Percentiles rank a stretch among this genome's conserved stretches.
Evolutionary conservation across 2,329 filamentous ascomycete species (phyloP).

Genomic region (Ceratocystis smalleyi): DNA sequence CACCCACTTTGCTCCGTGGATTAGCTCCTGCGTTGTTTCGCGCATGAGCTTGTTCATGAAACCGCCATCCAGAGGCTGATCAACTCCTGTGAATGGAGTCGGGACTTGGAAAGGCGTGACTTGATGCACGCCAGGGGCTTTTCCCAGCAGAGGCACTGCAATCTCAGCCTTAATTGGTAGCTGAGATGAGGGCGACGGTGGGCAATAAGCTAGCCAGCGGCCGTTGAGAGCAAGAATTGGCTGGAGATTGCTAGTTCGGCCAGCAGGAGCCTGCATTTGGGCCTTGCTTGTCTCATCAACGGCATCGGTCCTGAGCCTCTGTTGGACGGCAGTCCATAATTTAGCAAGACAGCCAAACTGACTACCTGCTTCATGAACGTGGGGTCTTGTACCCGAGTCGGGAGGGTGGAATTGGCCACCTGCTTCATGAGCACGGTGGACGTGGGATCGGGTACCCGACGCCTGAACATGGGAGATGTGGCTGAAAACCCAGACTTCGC

Average conservation of each 20-base stretch:
- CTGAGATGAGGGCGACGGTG: constrained; percentile 54
- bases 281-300: constrained; percentile 32
- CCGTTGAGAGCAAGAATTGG: constrained; percentile 55
- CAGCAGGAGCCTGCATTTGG: constrained; percentile 25
- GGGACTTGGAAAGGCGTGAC: constrained; percentile 56
- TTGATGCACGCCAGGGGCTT: constrained; percentile 41
- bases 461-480: constrained; percentile 26
- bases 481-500: constrained; percentile 69
- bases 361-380: constrained; percentile 23
- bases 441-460: too few relatives aligned
- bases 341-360: constrained; percentile 62
- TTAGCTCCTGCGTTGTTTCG: constrained; percentile 63
- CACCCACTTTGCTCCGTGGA: constrained; percentile 59
- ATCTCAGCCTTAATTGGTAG: constrained; percentile 53
- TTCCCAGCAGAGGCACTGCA: constrained; percentile 38
- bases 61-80: constrained; percentile 56
- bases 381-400: constrained; percentile 11
- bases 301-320: constrained; percentile 34
- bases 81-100: constrained; percentile 48
- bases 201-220: constrained; percentile 65
- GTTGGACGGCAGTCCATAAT: constrained; percentile 76
- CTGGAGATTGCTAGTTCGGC: constrained; percentile 33
- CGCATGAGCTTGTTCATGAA: constrained; percentile 63
- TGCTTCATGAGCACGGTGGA: too few relatives aligned
- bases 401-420: too few relatives aligned